Percentiles rank a stretch among this genome's conserved stretches.
These are phyloP conservation scores for Exobasidium cylindrosporum DNA, from an alignment of 1,284 basidiomycete species.

Conservation along the genomic window DNA sequence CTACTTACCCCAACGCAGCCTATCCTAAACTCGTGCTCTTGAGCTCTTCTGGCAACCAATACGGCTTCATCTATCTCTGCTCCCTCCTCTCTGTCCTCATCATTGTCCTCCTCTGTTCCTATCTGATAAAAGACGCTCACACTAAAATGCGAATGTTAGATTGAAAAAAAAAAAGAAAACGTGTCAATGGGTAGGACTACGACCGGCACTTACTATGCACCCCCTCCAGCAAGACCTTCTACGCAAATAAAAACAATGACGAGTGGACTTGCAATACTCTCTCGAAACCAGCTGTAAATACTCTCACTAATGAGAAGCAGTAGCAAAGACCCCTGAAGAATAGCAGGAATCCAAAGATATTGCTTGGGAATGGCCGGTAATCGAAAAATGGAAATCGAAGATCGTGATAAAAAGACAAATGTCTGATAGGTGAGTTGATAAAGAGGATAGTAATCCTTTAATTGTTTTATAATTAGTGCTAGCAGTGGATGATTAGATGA, in stretches of 20 bases:
- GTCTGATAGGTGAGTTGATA: slow-evolving; percentile 74
- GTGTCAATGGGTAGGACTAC: neutral
- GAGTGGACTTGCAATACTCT: slow-evolving; percentile 43
- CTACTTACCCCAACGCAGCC: slow-evolving; percentile 49
- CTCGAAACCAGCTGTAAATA: slow-evolving; percentile 46
- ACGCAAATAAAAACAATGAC: slow-evolving; percentile 49
- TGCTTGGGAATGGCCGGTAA: slow-evolving; percentile 74
- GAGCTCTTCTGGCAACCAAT: slow-evolving; percentile 19
- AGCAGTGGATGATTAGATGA: slow-evolving; percentile 64
- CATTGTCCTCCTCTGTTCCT: slow-evolving; percentile 29
- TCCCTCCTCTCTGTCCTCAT: slow-evolving; percentile 8
- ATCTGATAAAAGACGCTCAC: slow-evolving; percentile 47
- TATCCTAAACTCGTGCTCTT: slow-evolving; percentile 53
- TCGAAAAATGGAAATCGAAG: slow-evolving; percentile 76
- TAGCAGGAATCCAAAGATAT: slow-evolving; percentile 71
- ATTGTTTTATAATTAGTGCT: slow-evolving; percentile 73
- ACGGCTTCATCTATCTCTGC: slow-evolving; percentile 6
- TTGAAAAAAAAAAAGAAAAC: neutral
- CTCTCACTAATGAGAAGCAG: slow-evolving; percentile 65
- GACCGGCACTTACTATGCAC: slow-evolving; percentile 21
- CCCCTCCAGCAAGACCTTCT: slow-evolving; percentile 33
- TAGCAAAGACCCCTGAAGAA: slow-evolving; percentile 68
- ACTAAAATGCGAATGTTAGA: neutral
- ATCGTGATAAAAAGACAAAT: slow-evolving; percentile 92
- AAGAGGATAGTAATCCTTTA: slow-evolving; percentile 89